A percentile compares a stretch with the other conserved stretches of the same genome.
phyloP scores from a whole-genome alignment of 305 asterid species.

The Rubia balearica region DNA sequence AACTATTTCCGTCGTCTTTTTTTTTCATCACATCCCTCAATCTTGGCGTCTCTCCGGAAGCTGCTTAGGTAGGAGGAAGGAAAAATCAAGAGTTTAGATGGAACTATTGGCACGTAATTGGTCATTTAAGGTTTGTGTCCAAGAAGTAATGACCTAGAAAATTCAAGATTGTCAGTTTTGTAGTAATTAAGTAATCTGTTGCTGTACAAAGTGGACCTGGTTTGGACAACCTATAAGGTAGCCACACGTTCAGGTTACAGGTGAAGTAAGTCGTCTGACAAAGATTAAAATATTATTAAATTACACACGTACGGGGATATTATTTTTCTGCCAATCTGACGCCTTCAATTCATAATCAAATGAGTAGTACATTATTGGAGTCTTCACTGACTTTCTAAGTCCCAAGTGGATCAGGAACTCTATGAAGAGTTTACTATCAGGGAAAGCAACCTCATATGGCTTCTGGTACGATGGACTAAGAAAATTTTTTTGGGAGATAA shows the following conservation, averaged over 20 bases:
- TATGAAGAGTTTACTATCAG: neutral
- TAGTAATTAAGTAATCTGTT: neutral
- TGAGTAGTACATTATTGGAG: neutral
- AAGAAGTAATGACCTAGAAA: neutral
- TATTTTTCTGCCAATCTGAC: conserved; percentile 4
- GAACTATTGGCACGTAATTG: neutral
- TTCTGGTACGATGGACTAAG: neutral
- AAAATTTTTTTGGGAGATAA: too few species aligned
- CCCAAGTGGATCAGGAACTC: neutral
- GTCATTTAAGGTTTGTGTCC: neutral
- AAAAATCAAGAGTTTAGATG: neutral
- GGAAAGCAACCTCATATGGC: neutral
- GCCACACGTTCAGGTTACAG: neutral
- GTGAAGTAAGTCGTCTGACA: neutral
- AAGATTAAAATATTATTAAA: neutral
- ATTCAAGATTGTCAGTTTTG: conserved; percentile 1
- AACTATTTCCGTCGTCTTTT: neutral
- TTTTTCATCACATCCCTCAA: neutral
- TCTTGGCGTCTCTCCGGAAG: conserved; percentile 3
- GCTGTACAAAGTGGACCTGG: conserved; percentile 6
- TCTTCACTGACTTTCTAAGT: neutral
- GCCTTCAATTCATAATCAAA: neutral
- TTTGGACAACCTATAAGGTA: neutral
- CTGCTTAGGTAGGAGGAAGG: neutral
- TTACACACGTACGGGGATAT: neutral